Conservation (phyloP, 2,329 filamentous ascomycete genomes). For the Cladosporium sp. region DNA sequence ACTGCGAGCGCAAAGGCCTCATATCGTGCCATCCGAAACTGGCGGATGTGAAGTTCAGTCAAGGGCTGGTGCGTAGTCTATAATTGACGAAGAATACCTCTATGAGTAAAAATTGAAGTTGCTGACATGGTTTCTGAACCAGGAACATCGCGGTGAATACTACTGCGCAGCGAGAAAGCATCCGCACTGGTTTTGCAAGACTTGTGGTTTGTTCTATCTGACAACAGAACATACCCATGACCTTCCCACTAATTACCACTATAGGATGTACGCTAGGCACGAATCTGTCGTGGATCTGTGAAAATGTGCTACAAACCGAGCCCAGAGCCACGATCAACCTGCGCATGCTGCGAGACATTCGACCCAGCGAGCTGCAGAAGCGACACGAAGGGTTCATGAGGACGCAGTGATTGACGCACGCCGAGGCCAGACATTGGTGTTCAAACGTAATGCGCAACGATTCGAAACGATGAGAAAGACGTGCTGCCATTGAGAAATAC, state of each 20-base stretch:
- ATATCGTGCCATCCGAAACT: constrained; percentile 28
- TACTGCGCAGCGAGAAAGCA: constrained; percentile 24
- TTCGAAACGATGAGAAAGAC: constrained; percentile 15
- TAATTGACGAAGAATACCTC: background rate
- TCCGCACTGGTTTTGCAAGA: constrained; percentile 31
- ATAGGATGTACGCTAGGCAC: constrained; percentile 24
- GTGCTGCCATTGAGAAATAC: background rate
- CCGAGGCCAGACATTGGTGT: background rate
- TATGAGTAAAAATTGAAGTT: background rate
- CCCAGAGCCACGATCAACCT: constrained; percentile 30
- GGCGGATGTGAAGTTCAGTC: constrained; percentile 27
- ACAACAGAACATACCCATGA: background rate
- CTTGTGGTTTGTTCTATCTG: constrained; percentile 24
- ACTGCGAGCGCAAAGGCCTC: constrained; percentile 30
- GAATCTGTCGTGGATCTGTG: constrained; percentile 27
- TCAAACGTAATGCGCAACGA: background rate
- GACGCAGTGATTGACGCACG: background rate
- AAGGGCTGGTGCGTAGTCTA: constrained; percentile 18
- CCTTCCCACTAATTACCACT: background rate
- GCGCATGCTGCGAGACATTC: constrained; percentile 33
- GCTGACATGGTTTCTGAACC: background rate
- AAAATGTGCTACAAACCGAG: constrained; percentile 25
- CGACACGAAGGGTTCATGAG: constrained; percentile 27
- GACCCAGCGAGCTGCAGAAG: constrained; percentile 27
- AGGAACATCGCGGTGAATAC: constrained; percentile 29